Evolutionary conservation across 2,329 filamentous ascomycete genomes (phyloP).

Genomic region (Pezicula carpinea): DNA sequence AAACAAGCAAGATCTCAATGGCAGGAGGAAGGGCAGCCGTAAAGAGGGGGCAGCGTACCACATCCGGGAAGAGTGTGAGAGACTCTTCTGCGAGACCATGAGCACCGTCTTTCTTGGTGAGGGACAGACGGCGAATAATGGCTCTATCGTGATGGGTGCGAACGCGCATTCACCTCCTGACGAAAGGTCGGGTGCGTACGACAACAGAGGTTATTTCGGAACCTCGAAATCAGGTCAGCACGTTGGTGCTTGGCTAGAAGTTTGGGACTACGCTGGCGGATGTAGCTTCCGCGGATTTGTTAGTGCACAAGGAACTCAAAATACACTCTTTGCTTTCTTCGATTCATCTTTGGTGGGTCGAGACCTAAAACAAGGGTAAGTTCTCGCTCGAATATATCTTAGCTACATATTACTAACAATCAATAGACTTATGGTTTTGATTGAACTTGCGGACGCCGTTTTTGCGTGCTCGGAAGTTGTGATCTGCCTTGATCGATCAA

Average conservation of each 20-base stretch:
- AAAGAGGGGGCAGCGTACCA: conserved; percentile 91
- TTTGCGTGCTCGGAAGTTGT: conserved; percentile 75
- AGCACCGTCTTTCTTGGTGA: conserved; percentile 93
- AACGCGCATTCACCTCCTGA: conserved; percentile 42
- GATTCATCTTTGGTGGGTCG: conserved; percentile 66
- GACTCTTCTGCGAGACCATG: conserved; percentile 98
- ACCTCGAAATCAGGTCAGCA: conserved; percentile 16
- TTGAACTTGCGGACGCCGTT: conserved; percentile 76
- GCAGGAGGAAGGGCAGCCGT: conserved; percentile 38
- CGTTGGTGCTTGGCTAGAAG: conserved; percentile 29
- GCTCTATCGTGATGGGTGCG: conserved; percentile 83
- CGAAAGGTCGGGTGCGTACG: conserved; percentile 20
- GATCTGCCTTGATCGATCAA: conserved; percentile 72
- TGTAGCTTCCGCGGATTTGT: conserved; percentile 84
- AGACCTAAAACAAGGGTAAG: conserved; percentile 84
- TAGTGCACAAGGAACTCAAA: conserved; percentile 63
- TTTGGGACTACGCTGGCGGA: conserved; percentile 72
- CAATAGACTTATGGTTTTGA: conserved; percentile 75
- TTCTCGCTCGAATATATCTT: conserved; percentile 17
- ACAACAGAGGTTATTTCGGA: conserved; percentile 18
- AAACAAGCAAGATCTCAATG: conserved; percentile 27
- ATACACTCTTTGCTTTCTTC: conserved; percentile 84
- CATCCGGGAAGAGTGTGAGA: conserved; percentile 99
- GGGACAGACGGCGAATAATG: conserved; percentile 67
- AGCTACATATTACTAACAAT: conserved; percentile 25